Evolutionary conservation across 441 rosid species (phyloP).

Genomic region (Erodium chrysanthum): DNA sequence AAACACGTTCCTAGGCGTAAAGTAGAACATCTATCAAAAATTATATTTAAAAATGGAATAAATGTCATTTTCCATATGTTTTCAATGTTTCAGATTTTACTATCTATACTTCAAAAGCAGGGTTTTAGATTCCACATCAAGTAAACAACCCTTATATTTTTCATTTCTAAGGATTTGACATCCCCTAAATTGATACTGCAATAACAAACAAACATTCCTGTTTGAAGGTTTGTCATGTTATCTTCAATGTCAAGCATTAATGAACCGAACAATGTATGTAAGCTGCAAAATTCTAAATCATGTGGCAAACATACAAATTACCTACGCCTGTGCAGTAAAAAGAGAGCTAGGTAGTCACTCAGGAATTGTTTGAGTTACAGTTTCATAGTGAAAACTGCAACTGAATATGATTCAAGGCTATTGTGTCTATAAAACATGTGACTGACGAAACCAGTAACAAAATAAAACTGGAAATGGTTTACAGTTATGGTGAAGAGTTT

Average conservation of each 20-base stretch:
- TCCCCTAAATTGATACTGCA: not conserved
- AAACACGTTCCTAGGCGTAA: too few relatives aligned
- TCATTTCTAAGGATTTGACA: not conserved
- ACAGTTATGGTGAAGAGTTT: constrained; percentile 5
- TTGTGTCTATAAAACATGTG: constrained; percentile 4
- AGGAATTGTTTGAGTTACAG: constrained; percentile 4
- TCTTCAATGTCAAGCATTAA: constrained; percentile 5
- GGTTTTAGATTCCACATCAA: not conserved
- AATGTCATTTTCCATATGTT: not conserved
- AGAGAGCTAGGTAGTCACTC: not conserved
- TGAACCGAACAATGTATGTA: not conserved
- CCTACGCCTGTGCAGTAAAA: constrained; percentile 10
- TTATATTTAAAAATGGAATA: not conserved
- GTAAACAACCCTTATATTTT: not conserved
- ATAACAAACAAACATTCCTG: not conserved
- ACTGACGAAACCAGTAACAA: not conserved
- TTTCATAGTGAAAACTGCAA: not conserved
- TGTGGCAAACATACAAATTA: constrained; percentile 1
- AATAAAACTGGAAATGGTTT: not conserved
- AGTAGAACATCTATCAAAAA: too few relatives aligned
- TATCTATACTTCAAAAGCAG: not conserved
- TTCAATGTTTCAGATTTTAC: not conserved
- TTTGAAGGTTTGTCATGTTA: not conserved
- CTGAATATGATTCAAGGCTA: not conserved
- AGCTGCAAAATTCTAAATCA: constrained; percentile 11